These are phyloP conservation scores for Macadamia tetraphylla DNA, from an alignment of 164 flowering plant species.

Conservation along the genomic window DNA sequence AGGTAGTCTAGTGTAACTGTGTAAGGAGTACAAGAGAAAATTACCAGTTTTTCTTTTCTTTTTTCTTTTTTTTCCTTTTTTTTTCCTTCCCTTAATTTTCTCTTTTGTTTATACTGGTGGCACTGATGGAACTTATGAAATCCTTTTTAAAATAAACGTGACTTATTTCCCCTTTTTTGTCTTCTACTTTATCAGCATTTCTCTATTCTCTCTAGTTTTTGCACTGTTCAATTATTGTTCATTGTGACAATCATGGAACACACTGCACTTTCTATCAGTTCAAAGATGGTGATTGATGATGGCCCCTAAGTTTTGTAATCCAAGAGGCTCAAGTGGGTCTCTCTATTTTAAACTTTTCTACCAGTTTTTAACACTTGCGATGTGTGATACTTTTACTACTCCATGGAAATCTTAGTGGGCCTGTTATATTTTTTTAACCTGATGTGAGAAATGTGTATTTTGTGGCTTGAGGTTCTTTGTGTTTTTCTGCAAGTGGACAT, in stretches of 20 bases:
- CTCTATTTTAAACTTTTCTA: too few relatives aligned
- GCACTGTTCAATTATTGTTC: slow-evolving; percentile 10
- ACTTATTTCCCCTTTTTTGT: slow-evolving; percentile 27
- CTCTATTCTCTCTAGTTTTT: not conserved
- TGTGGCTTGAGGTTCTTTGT: too few relatives aligned
- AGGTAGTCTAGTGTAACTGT: slow-evolving; percentile 10
- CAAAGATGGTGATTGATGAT: not conserved
- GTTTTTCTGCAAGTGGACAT: too few relatives aligned
- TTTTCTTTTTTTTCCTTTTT: slow-evolving; percentile 14
- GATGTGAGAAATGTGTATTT: too few relatives aligned
- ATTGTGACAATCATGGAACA: not conserved
- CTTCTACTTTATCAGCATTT: slow-evolving; percentile 11
- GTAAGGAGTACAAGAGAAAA: slow-evolving; percentile 28
- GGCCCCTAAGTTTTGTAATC: not conserved
- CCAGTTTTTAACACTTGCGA: too few relatives aligned
- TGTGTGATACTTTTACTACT: too few relatives aligned
- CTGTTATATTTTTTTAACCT: too few relatives aligned
- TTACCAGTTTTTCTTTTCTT: slow-evolving; percentile 28
- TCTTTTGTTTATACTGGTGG: slow-evolving; percentile 45
- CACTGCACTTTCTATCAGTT: not conserved
- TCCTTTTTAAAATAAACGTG: slow-evolving; percentile 24
- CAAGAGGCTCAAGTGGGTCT: too few relatives aligned
- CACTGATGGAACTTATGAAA: slow-evolving; percentile 39
- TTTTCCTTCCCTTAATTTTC: slow-evolving; percentile 9
- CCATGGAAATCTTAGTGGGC: too few relatives aligned